Percentiles rank a stretch among this genome's conserved stretches.
These are phyloP conservation scores for Ganoderma multipileum DNA, from an alignment of 1,284 basidiomycete genomes.

Conservation along the genomic window DNA sequence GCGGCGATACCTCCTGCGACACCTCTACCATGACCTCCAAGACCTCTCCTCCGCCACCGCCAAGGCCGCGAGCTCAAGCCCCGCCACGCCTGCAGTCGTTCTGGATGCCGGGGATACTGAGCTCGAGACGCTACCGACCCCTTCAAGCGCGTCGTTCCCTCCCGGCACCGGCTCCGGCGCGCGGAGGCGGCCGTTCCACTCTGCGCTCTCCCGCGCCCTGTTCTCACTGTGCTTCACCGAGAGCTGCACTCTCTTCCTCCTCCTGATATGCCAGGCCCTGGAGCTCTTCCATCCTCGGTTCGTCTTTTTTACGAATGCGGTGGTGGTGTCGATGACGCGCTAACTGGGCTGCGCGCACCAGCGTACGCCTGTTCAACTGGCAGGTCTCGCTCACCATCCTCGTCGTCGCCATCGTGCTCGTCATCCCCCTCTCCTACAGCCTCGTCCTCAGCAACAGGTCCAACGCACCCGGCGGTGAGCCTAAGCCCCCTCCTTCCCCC, in stretches of 20 bases:
- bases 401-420: slow-evolving; percentile 60
- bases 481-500: not conserved
- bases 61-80: slow-evolving; percentile 37
- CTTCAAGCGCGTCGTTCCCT: slow-evolving; percentile 43
- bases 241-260: slow-evolving; percentile 67
- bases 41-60: slow-evolving; percentile 35
- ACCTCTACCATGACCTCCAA: slow-evolving; percentile 64
- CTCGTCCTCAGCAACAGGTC: slow-evolving; percentile 57
- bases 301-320: too few species aligned
- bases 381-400: slow-evolving; percentile 63
- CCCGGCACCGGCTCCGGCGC: slow-evolving; percentile 26
- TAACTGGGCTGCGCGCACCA: slow-evolving; percentile 31
- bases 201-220: slow-evolving; percentile 56
- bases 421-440: slow-evolving; percentile 67
- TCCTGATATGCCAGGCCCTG: slow-evolving; percentile 71
- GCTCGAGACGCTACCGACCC: slow-evolving; percentile 51
- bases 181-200: slow-evolving; percentile 51
- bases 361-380: slow-evolving; percentile 72
- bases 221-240: slow-evolving; percentile 76
- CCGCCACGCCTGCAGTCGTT: slow-evolving; percentile 28
- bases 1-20: slow-evolving; percentile 58
- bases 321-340: not conserved
- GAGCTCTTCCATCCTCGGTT: slow-evolving; percentile 58
- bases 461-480: slow-evolving; percentile 27
- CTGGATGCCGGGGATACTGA: slow-evolving; percentile 40